These are phyloP conservation scores for Zea mays DNA, from an alignment of 176 grass and related monocot genomes.

Conservation along the genomic window DNA sequence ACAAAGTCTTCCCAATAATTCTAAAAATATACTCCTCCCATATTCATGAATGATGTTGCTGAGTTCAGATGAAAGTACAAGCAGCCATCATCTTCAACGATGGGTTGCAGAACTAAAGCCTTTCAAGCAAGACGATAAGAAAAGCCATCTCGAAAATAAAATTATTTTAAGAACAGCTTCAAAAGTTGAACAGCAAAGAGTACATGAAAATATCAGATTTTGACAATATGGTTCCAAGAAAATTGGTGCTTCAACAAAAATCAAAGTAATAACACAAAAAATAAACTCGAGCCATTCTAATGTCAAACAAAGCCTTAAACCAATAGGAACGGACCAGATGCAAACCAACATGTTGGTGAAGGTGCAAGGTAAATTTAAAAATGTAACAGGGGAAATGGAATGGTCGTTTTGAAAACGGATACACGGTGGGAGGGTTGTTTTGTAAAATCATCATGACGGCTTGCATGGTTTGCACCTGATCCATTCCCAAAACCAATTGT, in stretches of 20 bases:
- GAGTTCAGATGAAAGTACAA: neutral
- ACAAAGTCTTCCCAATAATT: neutral
- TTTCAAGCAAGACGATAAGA: neutral
- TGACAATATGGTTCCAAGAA: neutral
- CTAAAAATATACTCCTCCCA: neutral
- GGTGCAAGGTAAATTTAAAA: too few species aligned
- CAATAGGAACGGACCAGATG: too few species aligned
- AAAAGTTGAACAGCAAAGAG: neutral
- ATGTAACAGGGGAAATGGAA: too few species aligned
- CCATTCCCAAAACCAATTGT: neutral
- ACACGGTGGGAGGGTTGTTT: too few species aligned
- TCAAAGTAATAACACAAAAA: neutral
- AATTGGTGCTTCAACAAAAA: too few species aligned
- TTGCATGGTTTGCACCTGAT: too few species aligned
- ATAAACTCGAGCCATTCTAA: neutral
- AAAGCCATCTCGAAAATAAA: neutral
- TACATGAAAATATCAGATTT: neutral
- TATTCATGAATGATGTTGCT: constrained; percentile 1
- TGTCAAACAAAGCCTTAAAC: neutral
- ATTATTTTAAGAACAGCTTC: neutral
- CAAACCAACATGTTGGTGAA: too few species aligned
- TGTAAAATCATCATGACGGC: too few species aligned
- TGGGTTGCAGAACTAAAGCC: neutral
- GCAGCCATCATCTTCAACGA: neutral
- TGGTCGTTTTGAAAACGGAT: too few species aligned